Conservation (phyloP, 768 basidiomycete species). For the Hydnum rufescens region DNA sequence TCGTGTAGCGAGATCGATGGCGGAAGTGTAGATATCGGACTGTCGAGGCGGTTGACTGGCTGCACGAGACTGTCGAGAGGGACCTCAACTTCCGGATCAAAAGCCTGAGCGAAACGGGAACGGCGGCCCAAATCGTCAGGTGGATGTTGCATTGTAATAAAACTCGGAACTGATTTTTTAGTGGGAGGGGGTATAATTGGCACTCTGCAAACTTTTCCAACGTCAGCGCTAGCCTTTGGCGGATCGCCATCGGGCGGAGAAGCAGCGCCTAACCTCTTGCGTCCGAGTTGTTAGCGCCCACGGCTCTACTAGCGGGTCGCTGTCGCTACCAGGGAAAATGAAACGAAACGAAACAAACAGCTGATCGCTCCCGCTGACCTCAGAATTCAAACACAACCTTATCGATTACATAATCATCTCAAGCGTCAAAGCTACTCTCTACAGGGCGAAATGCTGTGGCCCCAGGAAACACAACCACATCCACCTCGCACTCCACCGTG, state of each 20-base stretch:
- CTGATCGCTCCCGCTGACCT: too few species aligned
- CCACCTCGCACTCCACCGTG: constrained; percentile 88
- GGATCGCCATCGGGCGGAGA: too few species aligned
- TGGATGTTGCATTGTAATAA: constrained; percentile 5
- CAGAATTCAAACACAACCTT: too few species aligned
- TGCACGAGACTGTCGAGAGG: constrained; percentile 4
- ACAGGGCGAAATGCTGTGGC: constrained; percentile 51
- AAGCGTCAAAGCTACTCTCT: constrained; percentile 7
- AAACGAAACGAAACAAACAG: too few species aligned
- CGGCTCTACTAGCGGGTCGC: too few species aligned
- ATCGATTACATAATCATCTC: too few species aligned
- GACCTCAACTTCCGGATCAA: neutral
- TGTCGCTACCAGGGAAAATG: too few species aligned
- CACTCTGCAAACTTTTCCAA: neutral
- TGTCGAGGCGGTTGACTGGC: constrained; percentile 8
- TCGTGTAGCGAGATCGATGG: neutral
- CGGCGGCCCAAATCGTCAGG: constrained; percentile 8
- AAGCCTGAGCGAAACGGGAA: constrained; percentile 7
- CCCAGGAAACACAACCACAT: constrained; percentile 71
- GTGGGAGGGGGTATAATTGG: neutral
- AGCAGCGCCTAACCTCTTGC: too few species aligned
- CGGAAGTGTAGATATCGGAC: neutral
- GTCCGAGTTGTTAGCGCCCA: too few species aligned
- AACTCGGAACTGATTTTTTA: neutral
- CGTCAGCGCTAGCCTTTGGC: neutral